Percentiles rank a stretch among this genome's conserved stretches.
These are phyloP conservation scores for Cutaneotrichosporon cutaneum DNA, from an alignment of 1,284 basidiomycete genomes.

Conservation along the genomic window DNA sequence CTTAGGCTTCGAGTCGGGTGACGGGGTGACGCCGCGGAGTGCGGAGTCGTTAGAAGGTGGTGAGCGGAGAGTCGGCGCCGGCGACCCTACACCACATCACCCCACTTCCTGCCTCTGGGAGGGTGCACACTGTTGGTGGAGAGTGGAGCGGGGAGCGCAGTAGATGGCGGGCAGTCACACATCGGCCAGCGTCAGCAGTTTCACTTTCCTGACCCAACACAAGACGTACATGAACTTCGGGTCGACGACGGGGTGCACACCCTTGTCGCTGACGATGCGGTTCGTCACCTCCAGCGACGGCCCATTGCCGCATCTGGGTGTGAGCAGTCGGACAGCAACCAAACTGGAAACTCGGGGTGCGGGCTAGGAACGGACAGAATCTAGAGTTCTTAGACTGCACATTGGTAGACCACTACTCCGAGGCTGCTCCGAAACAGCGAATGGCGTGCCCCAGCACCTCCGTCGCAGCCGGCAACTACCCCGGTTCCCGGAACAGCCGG, in stretches of 20 bases:
- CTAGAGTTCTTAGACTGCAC: too few species aligned
- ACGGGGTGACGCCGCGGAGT: too few species aligned
- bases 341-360: neutral
- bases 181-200: neutral
- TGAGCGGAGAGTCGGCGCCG: neutral
- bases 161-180: neutral
- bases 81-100: neutral
- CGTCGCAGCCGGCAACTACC: too few species aligned
- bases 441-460: neutral
- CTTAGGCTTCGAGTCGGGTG: too few species aligned
- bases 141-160: neutral
- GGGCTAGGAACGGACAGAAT: neutral
- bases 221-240: slow-evolving; percentile 15
- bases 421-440: neutral
- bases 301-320: slow-evolving; percentile 18
- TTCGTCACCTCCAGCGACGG: slow-evolving; percentile 25
- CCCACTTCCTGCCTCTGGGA: slow-evolving; percentile 6
- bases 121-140: slow-evolving; percentile 9
- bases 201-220: neutral
- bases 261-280: neutral
- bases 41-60: too few species aligned
- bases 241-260: slow-evolving; percentile 13
- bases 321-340: slow-evolving; percentile 5
- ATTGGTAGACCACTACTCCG: neutral
- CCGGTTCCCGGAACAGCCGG: too few species aligned